A percentile compares a stretch with the other conserved stretches of the same genome.
Conservation (phyloP, 2,329 filamentous ascomycete species). For the Hortaea werneckii region DNA sequence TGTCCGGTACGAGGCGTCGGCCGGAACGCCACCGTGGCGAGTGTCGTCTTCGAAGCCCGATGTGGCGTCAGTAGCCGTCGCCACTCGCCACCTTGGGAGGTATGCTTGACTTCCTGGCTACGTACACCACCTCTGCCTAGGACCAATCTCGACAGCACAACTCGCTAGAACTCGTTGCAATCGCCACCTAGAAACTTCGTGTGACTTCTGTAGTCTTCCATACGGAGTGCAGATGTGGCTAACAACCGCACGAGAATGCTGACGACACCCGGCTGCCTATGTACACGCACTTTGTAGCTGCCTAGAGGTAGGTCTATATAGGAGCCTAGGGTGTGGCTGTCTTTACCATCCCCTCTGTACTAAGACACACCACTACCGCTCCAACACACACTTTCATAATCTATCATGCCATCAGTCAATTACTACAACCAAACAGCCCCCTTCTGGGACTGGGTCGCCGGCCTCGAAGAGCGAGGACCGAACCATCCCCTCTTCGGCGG, state of each 20-base stretch:
- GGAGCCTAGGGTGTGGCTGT: neutral
- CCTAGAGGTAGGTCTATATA: slow-evolving; percentile 7
- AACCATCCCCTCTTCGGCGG: slow-evolving; percentile 36
- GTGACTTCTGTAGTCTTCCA: slow-evolving; percentile 3
- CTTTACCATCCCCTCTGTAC: neutral
- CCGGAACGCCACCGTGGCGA: too few relatives aligned
- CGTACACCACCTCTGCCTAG: too few relatives aligned
- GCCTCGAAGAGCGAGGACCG: slow-evolving; percentile 37
- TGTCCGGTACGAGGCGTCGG: too few relatives aligned
- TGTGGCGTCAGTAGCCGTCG: too few relatives aligned
- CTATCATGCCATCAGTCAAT: slow-evolving; percentile 43
- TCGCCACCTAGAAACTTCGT: neutral
- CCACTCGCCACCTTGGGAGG: too few relatives aligned
- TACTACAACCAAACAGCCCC: slow-evolving; percentile 44
- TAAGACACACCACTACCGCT: slow-evolving; percentile 1
- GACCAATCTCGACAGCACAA: too few relatives aligned
- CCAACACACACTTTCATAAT: neutral
- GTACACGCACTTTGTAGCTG: slow-evolving; percentile 1
- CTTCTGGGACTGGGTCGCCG: slow-evolving; percentile 47
- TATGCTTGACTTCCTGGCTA: too few relatives aligned
- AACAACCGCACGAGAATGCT: neutral
- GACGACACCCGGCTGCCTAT: slow-evolving; percentile 1
- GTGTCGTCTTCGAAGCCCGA: too few relatives aligned
- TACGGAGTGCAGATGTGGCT: neutral
- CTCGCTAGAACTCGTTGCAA: too few relatives aligned